Evolutionary conservation across 2,329 filamentous ascomycete species (phyloP).

Genomic region (Dryadomyces quercivorus): DNA sequence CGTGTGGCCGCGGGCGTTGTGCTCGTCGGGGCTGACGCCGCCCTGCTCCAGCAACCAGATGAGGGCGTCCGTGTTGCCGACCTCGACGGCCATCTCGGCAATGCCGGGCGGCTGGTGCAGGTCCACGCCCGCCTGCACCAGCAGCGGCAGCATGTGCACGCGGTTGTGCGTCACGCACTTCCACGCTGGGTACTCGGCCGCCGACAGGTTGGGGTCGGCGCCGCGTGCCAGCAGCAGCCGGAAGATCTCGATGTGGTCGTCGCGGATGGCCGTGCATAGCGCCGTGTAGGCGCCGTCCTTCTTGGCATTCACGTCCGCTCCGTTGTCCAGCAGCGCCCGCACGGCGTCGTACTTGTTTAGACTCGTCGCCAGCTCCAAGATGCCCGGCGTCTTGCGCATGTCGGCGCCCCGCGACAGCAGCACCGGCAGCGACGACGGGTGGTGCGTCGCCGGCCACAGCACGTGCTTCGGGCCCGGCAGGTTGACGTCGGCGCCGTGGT

Average conservation of each 20-base stretch:
- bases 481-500: constrained; percentile 54
- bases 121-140: constrained; percentile 23
- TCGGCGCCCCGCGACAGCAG: constrained; percentile 49
- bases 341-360: constrained; percentile 53
- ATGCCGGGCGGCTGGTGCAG: constrained; percentile 18
- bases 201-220: constrained; percentile 22
- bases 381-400: constrained; percentile 44
- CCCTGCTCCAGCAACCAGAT: constrained; percentile 20
- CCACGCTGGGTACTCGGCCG: constrained; percentile 21
- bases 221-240: constrained; percentile 21
- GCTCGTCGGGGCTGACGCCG: constrained; percentile 21
- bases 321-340: constrained; percentile 23
- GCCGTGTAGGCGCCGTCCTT: constrained; percentile 18
- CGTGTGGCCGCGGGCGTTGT: constrained; percentile 20
- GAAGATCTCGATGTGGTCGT: constrained; percentile 17
- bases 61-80: constrained; percentile 25
- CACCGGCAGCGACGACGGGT: constrained; percentile 43
- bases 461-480: constrained; percentile 57
- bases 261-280: constrained; percentile 16
- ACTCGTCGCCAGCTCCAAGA: constrained; percentile 52
- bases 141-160: constrained; percentile 20
- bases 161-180: constrained; percentile 16
- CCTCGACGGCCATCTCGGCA: constrained; percentile 20
- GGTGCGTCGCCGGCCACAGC: constrained; percentile 52
- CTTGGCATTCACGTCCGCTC: constrained; percentile 16